Conservation (phyloP, 2,329 filamentous ascomycete genomes). For the Diaporthe sp. region DNA sequence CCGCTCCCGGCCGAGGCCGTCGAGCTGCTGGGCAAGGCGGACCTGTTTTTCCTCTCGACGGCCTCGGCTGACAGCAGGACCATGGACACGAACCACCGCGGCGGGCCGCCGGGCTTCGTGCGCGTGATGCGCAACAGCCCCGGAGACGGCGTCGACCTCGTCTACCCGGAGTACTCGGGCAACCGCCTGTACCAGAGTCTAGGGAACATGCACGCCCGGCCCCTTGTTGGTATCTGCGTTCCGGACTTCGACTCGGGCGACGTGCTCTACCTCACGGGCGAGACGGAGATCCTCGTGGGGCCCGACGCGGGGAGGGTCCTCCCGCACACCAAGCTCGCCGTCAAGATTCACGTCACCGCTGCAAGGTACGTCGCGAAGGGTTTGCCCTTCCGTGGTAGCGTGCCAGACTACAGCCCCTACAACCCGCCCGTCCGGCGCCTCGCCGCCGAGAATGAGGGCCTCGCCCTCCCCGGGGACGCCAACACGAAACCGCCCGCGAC, state of each 20-base stretch:
- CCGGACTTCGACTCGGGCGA: conserved; percentile 82
- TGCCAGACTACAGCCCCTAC: conserved; percentile 78
- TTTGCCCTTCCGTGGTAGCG: conserved; percentile 76
- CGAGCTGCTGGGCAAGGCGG: conserved; percentile 72
- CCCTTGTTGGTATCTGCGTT: conserved; percentile 77
- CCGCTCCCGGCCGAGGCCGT: conserved; percentile 68
- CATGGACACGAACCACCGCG: conserved; percentile 90
- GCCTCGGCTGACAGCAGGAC: conserved; percentile 70
- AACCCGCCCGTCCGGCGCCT: conserved; percentile 81
- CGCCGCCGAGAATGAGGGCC: conserved; percentile 63
- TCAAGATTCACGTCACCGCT: conserved; percentile 74
- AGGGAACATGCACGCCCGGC: conserved; percentile 80
- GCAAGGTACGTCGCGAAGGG: conserved; percentile 75
- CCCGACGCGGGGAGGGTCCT: conserved; percentile 73
- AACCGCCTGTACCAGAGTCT: conserved; percentile 88
- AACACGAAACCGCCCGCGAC: conserved; percentile 45
- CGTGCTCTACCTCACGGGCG: conserved; percentile 82
- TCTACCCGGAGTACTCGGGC: conserved; percentile 88
- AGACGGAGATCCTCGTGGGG: conserved; percentile 75
- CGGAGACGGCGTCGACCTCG: conserved; percentile 62
- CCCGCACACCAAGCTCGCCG: conserved; percentile 78
- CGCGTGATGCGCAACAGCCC: conserved; percentile 73
- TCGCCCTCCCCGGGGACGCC: neutral
- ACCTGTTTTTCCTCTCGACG: conserved; percentile 82
- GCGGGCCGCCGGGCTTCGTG: conserved; percentile 81